Conservation (phyloP, 1,284 basidiomycete species). For the Tilletia walkeri region DNA sequence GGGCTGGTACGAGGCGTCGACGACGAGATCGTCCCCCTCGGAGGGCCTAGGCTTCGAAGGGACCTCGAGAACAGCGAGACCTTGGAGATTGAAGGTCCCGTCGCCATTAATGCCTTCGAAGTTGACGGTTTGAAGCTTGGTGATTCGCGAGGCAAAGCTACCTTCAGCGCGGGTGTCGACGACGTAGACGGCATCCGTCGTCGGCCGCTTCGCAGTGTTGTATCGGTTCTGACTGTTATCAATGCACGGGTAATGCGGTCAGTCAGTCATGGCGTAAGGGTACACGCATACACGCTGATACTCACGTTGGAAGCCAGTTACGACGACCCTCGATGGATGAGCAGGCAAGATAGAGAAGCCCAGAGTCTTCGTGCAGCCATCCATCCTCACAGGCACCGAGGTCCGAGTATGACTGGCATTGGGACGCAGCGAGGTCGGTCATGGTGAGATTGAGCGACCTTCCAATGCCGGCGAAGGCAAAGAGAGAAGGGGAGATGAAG, state of each 20-base stretch:
- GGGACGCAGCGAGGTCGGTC: conserved; percentile 22
- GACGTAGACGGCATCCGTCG: conserved; percentile 58
- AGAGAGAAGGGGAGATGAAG: conserved; percentile 1
- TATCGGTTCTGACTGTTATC: conserved; percentile 29
- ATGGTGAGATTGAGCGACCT: background rate
- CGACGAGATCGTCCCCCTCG: conserved; percentile 19
- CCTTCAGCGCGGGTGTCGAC: conserved; percentile 66
- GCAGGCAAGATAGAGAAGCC: conserved; percentile 70
- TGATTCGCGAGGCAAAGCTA: conserved; percentile 58
- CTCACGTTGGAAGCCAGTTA: conserved; percentile 63
- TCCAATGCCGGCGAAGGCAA: background rate
- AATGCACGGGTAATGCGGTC: background rate
- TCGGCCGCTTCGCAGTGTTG: conserved; percentile 45
- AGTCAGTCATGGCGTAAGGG: too few relatives aligned
- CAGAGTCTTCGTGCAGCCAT: conserved; percentile 57
- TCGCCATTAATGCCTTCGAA: conserved; percentile 58
- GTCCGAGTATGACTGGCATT: conserved; percentile 31
- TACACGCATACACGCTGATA: background rate
- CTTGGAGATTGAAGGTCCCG: conserved; percentile 64
- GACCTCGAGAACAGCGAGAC: conserved; percentile 65
- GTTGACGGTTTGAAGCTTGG: conserved; percentile 59
- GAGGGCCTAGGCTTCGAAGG: conserved; percentile 26
- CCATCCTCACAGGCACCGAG: conserved; percentile 38
- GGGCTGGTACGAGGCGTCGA: background rate
- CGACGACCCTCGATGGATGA: conserved; percentile 62